A percentile compares a stretch with the other conserved stretches of the same genome.
phyloP scores from a whole-genome alignment of 768 basidiomycete genomes.

The Hericium alpestre region DNA sequence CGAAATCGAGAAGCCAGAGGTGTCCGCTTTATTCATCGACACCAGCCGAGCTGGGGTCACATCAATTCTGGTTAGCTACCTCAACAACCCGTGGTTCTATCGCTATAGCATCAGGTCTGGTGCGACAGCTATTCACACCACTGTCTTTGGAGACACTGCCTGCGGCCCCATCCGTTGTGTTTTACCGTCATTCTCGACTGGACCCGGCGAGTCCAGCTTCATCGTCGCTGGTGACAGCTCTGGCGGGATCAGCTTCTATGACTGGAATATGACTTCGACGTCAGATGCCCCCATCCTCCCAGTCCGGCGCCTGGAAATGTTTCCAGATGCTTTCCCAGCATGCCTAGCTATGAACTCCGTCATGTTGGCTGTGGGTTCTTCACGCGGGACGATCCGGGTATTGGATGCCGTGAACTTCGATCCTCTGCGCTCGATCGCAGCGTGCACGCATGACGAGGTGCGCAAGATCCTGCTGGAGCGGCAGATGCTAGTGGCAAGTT shows the following conservation, averaged over 20 bases:
- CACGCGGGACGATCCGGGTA: slow-evolving; percentile 43
- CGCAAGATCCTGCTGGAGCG: slow-evolving; percentile 46
- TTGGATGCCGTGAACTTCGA: slow-evolving; percentile 61
- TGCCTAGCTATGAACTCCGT: slow-evolving; percentile 50
- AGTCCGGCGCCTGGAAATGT: slow-evolving; percentile 46
- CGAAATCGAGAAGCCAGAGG: background rate
- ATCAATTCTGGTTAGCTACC: slow-evolving; percentile 42
- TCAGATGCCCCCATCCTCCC: slow-evolving; percentile 21
- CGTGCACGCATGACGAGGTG: slow-evolving; percentile 33
- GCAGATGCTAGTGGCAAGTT: slow-evolving; percentile 46
- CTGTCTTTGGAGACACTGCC: slow-evolving; percentile 40
- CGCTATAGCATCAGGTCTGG: slow-evolving; percentile 31
- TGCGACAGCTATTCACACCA: slow-evolving; percentile 21
- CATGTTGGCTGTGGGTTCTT: slow-evolving; percentile 58
- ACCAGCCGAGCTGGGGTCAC: slow-evolving; percentile 1
- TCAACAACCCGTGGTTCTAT: slow-evolving; percentile 40
- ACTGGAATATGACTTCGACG: slow-evolving; percentile 26
- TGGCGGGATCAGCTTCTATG: slow-evolving; percentile 55
- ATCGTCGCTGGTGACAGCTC: slow-evolving; percentile 55
- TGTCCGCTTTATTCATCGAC: slow-evolving; percentile 5
- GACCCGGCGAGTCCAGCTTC: slow-evolving; percentile 32
- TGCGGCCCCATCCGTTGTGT: slow-evolving; percentile 43
- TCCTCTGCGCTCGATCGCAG: slow-evolving; percentile 42
- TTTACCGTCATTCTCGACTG: slow-evolving; percentile 35
- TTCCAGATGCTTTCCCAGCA: slow-evolving; percentile 53